Evolutionary conservation across 495 filamentous ascomycete genomes (phyloP).

Genomic region (Lasiosphaeriaceae sp.): DNA sequence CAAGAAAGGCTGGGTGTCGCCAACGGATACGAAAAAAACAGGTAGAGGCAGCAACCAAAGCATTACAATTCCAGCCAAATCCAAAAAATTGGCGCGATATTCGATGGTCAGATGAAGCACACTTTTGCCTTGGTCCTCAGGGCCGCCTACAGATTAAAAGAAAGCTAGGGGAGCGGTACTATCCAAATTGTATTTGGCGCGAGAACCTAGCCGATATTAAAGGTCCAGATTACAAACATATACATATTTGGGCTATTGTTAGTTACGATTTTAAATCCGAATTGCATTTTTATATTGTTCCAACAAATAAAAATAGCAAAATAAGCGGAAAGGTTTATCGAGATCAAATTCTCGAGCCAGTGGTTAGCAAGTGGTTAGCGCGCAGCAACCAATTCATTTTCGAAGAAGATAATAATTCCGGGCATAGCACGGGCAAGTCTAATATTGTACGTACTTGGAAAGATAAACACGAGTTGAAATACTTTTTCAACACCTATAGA

Average conservation of each 20-base stretch:
- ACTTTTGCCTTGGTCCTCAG: neutral
- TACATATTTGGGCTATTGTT: neutral
- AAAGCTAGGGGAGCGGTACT: neutral
- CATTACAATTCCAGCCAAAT: neutral
- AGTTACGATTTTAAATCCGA: neutral
- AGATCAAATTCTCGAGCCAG: neutral
- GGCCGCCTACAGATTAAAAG: neutral
- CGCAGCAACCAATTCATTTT: neutral
- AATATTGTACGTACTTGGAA: neutral
- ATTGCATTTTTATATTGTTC: neutral
- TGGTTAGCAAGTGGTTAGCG: neutral
- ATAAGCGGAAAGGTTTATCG: neutral
- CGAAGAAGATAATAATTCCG: neutral
- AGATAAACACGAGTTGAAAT: neutral
- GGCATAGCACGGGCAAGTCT: neutral
- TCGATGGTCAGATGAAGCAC: conserved; percentile 1
- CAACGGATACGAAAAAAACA: no score
- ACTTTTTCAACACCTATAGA: neutral
- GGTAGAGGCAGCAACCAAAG: no score
- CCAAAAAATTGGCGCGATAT: conserved; percentile 7
- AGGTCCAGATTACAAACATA: neutral
- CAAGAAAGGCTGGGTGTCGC: no score
- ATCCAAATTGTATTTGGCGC: neutral
- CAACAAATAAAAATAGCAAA: neutral
- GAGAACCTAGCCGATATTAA: neutral